Conservation (phyloP, 352 stramenopile species). For the Phytophthora ohioensis region DNA sequence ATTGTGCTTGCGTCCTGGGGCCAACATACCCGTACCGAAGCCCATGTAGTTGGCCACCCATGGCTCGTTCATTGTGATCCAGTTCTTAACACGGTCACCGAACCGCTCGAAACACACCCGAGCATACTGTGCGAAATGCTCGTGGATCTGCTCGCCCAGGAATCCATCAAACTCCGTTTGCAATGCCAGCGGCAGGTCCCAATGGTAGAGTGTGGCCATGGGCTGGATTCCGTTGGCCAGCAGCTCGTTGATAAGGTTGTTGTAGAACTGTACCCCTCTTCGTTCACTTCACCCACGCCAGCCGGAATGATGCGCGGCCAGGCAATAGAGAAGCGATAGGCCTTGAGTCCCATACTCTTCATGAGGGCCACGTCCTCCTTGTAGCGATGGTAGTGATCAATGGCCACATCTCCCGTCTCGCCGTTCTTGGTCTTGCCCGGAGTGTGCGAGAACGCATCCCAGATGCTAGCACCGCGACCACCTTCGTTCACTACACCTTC, state of each 20-base stretch:
- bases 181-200: constrained; percentile 51
- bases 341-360: constrained; percentile 87
- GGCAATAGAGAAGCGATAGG: constrained; percentile 92
- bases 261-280: constrained; percentile 92
- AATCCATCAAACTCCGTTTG: constrained; percentile 84
- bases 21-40: constrained; percentile 85
- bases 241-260: constrained; percentile 88
- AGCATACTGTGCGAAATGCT: constrained; percentile 83
- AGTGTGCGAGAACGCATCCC: constrained; percentile 89
- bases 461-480: constrained; percentile 86
- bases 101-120: constrained; percentile 91
- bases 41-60: constrained; percentile 86
- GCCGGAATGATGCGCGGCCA: constrained; percentile 94
- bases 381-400: constrained; percentile 93
- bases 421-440: constrained; percentile 71
- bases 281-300: constrained; percentile 83
- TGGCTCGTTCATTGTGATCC: constrained; percentile 94
- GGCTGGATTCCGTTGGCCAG: constrained; percentile 86
- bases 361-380: constrained; percentile 94
- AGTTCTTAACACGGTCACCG: constrained; percentile 92
- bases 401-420: constrained; percentile 86
- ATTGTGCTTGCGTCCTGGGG: constrained; percentile 62
- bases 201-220: constrained; percentile 93
- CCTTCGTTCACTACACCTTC: constrained; percentile 88
- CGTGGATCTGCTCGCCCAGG: constrained; percentile 48